Conservation (phyloP, 78 protist genomes). For the Mantamonas sphyraenae region DNA sequence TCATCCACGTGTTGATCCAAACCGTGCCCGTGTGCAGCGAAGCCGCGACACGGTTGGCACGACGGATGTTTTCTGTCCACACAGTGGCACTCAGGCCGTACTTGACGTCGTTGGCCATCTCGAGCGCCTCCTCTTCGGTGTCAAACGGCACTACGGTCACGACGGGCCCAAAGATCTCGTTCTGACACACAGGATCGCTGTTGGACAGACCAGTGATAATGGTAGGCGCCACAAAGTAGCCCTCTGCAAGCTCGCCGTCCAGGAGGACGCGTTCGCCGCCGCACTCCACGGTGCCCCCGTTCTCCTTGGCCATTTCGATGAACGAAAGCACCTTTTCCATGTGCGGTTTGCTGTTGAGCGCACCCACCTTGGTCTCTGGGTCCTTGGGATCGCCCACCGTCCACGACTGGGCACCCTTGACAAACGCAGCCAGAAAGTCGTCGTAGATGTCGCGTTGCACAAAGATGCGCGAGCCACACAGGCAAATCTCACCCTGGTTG, state of each 20-base stretch:
- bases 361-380: slow-evolving; percentile 44
- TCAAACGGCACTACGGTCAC: slow-evolving; percentile 43
- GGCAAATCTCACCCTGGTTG: slow-evolving; percentile 74
- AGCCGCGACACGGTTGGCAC: slow-evolving; percentile 56
- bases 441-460: slow-evolving; percentile 61
- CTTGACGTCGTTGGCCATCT: slow-evolving; percentile 51
- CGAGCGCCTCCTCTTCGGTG: slow-evolving; percentile 55
- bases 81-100: slow-evolving; percentile 80
- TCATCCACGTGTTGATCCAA: slow-evolving; percentile 86
- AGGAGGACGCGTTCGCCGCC: slow-evolving; percentile 41
- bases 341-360: slow-evolving; percentile 59
- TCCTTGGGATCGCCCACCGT: slow-evolving; percentile 58
- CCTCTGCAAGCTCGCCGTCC: slow-evolving; percentile 13
- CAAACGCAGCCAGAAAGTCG: slow-evolving; percentile 47
- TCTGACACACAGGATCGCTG: slow-evolving; percentile 18
- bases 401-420: slow-evolving; percentile 15
- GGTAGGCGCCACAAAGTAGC: slow-evolving; percentile 66
- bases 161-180: slow-evolving; percentile 79
- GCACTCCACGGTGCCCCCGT: slow-evolving; percentile 54
- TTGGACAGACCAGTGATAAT: slow-evolving; percentile 35
- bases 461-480: slow-evolving; percentile 74
- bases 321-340: slow-evolving; percentile 49
- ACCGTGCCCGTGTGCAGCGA: slow-evolving; percentile 65
- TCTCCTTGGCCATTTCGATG: slow-evolving; percentile 42
- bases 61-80: slow-evolving; percentile 51